phyloP scores from a whole-genome alignment of 257 asterid species.

The Leptodermis oblonga region DNA sequence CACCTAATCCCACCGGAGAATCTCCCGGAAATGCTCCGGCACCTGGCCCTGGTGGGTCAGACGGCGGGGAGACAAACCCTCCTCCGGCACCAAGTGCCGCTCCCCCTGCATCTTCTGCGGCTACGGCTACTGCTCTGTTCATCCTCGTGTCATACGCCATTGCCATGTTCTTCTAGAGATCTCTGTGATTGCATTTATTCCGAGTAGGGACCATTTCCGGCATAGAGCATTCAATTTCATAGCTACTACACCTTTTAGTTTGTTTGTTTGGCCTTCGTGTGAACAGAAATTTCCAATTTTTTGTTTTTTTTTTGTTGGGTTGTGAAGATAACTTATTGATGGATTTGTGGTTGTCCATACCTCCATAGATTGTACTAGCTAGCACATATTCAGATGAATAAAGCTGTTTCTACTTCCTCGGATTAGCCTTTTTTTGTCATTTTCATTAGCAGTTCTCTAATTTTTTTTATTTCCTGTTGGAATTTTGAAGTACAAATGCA shows the following conservation, averaged over 20 bases:
- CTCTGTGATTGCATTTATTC: neutral
- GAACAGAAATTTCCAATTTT: neutral
- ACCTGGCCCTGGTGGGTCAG: slow-evolving; percentile 1
- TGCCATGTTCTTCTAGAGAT: slow-evolving; percentile 11
- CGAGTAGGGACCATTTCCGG: neutral
- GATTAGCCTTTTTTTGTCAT: no score
- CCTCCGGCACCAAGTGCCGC: slow-evolving; percentile 14
- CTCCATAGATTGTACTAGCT: neutral
- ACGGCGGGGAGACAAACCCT: neutral
- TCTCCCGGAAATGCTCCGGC: neutral
- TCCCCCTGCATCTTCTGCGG: slow-evolving; percentile 6
- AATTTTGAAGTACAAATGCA: no score
- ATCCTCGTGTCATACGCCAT: slow-evolving; percentile 7
- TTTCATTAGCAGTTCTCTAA: no score
- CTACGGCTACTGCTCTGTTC: neutral
- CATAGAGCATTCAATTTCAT: neutral
- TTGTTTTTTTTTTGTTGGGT: neutral
- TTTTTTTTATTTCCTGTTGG: no score
- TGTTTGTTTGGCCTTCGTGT: neutral
- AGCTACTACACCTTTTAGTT: no score
- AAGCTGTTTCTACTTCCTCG: no score
- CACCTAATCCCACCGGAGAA: neutral
- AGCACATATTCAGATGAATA: no score
- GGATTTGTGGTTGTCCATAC: no score
- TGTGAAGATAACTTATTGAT: neutral